Evolutionary conservation across 2,329 filamentous ascomycete species (phyloP).

Genomic region (Fusarium nelsonii): DNA sequence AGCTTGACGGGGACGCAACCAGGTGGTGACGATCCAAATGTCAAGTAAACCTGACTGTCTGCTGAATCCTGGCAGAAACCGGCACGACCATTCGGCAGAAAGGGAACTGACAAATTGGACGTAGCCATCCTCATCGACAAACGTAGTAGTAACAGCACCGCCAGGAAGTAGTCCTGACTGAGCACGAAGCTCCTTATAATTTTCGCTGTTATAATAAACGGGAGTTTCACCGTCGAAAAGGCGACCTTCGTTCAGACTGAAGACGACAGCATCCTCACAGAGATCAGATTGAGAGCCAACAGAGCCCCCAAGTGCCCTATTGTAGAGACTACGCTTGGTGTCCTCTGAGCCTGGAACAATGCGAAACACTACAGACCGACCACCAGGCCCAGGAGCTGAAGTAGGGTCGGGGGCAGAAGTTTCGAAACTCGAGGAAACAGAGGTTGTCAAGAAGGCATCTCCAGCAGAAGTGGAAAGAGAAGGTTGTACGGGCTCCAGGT

Average conservation of each 20-base stretch:
- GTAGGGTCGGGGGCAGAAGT: not conserved
- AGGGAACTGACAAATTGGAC: not conserved
- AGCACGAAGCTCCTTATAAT: not conserved
- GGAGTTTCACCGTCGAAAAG: not conserved
- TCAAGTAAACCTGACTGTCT: conserved; percentile 2
- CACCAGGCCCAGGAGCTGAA: too few relatives aligned
- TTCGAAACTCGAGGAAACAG: not conserved
- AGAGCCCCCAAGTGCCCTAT: not conserved
- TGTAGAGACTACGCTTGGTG: not conserved
- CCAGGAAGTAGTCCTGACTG: not conserved
- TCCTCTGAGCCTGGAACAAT: not conserved
- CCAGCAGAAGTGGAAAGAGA: not conserved
- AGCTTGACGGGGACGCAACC: not conserved
- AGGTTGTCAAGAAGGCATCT: not conserved
- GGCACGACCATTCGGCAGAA: not conserved
- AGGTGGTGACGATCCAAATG: not conserved
- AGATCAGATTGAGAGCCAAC: not conserved
- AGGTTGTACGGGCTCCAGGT: not conserved
- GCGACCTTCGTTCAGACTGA: not conserved
- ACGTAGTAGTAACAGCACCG: not conserved
- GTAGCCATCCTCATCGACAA: not conserved
- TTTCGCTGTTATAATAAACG: not conserved
- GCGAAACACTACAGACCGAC: not conserved
- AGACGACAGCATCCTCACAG: not conserved
- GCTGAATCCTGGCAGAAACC: not conserved